Percentiles rank a stretch among this genome's conserved stretches.
phyloP scores from a whole-genome alignment of 805 yeast species.

The Maudiozyma saulgeensis region DNA sequence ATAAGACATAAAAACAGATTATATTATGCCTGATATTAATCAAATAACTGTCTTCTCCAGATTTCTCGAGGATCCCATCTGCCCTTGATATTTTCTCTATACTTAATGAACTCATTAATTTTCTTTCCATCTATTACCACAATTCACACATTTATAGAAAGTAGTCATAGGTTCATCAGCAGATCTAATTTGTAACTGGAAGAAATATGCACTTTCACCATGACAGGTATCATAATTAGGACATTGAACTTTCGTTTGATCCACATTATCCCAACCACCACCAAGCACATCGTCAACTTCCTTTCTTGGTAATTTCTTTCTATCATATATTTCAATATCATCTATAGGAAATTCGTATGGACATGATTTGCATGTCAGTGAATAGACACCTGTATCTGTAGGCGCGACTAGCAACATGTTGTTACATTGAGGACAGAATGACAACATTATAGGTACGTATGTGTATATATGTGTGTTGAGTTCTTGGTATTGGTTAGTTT shows the following conservation, averaged over 20 bases:
- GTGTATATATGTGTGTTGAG: no score
- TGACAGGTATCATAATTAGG: slow-evolving; percentile 75
- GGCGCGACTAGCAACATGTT: slow-evolving; percentile 72
- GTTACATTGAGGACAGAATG: slow-evolving; percentile 91
- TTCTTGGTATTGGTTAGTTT: no score
- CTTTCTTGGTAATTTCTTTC: slow-evolving; percentile 74
- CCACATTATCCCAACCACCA: slow-evolving; percentile 98
- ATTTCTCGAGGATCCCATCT: no score
- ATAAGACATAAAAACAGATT: no score
- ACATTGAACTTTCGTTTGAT: slow-evolving; percentile 89
- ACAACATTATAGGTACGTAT: slow-evolving; percentile 46
- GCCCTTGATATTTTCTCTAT: no score
- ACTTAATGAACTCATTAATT: slow-evolving; percentile 35
- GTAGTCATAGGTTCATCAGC: slow-evolving; percentile 99
- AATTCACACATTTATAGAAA: slow-evolving; percentile 86
- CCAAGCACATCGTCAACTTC: slow-evolving; percentile 95
- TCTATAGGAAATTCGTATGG: slow-evolving; percentile 88
- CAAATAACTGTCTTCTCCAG: no score
- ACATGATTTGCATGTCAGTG: slow-evolving; percentile 85
- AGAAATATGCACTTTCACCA: slow-evolving; percentile 85
- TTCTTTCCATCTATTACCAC: slow-evolving; percentile 96
- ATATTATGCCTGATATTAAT: no score
- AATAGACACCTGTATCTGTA: slow-evolving; percentile 49
- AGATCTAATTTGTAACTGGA: slow-evolving; percentile 91
- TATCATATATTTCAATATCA: slow-evolving; percentile 76